Evolutionary conservation across 2,329 filamentous ascomycete species (phyloP), one percentile per base, ranked within the genome.

Genomic region (Neofusicoccum ribis): DNA sequence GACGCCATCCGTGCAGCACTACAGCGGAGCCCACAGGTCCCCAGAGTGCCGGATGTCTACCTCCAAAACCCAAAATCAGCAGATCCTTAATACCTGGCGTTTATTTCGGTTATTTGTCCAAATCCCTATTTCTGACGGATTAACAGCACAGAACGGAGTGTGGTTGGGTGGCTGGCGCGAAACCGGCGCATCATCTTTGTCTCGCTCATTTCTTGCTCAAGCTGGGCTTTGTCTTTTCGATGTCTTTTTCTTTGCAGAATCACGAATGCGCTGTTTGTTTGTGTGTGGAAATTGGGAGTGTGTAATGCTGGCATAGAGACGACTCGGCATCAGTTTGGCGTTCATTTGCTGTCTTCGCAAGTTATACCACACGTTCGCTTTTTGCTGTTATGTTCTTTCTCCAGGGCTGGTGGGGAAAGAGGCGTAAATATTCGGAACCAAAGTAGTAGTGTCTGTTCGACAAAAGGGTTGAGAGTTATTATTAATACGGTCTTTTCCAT

Each of bases 31-130:
- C 82, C 81, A 3, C 77, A 79, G 67, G 80, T 83, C 12, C 82
- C 82, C 1, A 82, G 80, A 68, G 80, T 83, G 52, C 81, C 81
- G 2, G 77, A 80, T 50, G 77, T 78, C 4, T 83, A 79, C 68
- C 67, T 81, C 59, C 75, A 64, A n/a, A 64, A 64, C 8, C 62
- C 62, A 20, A 64, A 56, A 39, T 64, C 62, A 11, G 62, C 62
- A 14, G 62, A 64, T 27, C 62, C 62, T 46, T 64, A 50, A 64
- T 3, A 20, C 14, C 17, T 2, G 20, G 17, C 11, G 12, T 62
- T 31, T 3, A 41, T 31, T 50, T 34, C 34, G 23, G 1, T 61
- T 15, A 34, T 23, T 27, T 15, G 3, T 23, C 39, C 47, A 5
- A 14, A 14, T 44, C 39, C 6, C 15, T 36, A 2, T 20, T 14